phyloP scores from a whole-genome alignment of 352 stramenopile genomes.

The Globisporangium alternatum region DNA sequence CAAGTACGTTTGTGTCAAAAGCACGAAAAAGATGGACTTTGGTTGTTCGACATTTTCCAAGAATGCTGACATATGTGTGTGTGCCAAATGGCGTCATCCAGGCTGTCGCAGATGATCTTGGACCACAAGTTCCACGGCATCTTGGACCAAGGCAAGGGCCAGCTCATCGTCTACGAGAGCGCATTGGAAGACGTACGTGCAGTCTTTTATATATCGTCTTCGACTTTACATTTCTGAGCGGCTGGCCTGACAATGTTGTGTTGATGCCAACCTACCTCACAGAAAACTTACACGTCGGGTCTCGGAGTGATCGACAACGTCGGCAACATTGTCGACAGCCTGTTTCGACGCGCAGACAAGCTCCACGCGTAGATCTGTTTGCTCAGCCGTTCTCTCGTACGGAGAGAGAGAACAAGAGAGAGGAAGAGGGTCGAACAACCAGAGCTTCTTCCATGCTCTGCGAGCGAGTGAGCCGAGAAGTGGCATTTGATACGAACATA shows the following conservation, averaged over 20 bases:
- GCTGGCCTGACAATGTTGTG: conserved; percentile 3
- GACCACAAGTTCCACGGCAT: conserved; percentile 99
- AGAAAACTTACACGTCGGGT: conserved; percentile 92
- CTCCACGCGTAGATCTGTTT: conserved; percentile 55
- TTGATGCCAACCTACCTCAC: not conserved
- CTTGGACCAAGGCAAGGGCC: conserved; percentile 98
- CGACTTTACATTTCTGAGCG: too few species aligned
- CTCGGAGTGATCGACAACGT: conserved; percentile 97
- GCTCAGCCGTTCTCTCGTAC: not conserved
- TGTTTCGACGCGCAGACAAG: conserved; percentile 90
- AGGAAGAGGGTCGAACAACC: not conserved
- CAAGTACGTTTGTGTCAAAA: conserved; percentile 46
- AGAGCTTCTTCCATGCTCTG: not conserved
- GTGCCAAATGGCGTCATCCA: conserved; percentile 29
- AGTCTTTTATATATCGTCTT: not conserved
- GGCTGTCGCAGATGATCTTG: conserved; percentile 99
- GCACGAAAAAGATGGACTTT: conserved; percentile 9
- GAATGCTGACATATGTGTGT: not conserved
- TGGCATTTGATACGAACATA: not conserved
- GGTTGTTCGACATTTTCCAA: not conserved
- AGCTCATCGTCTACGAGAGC: conserved; percentile 98
- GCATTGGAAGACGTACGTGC: conserved; percentile 89
- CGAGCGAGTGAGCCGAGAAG: not conserved
- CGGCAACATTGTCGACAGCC: conserved; percentile 94
- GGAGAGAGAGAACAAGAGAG: not conserved